These are phyloP conservation scores for Cephaloascus fragrans DNA, from an alignment of 805 yeast genomes.

Conservation along the genomic window DNA sequence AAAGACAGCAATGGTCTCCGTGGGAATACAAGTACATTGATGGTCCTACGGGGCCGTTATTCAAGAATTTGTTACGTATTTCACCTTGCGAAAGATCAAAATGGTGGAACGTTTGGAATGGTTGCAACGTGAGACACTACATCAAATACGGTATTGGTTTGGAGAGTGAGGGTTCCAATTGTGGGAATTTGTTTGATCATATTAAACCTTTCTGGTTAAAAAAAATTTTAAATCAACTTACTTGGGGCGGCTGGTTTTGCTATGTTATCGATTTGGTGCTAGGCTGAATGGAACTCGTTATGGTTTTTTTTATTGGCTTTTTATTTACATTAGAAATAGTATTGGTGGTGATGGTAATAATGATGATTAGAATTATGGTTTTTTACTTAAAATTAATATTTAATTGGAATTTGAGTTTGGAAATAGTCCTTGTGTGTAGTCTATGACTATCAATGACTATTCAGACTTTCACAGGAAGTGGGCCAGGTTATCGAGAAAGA, in stretches of 20 bases:
- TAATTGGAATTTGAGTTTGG: too few relatives aligned
- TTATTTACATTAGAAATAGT: too few relatives aligned
- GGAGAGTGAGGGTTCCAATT: constrained; percentile 77
- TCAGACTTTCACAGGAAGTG: too few relatives aligned
- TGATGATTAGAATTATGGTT: too few relatives aligned
- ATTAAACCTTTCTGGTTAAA: constrained; percentile 44
- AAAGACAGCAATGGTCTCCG: constrained; percentile 78
- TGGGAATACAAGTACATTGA: constrained; percentile 87
- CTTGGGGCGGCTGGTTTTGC: constrained; percentile 59
- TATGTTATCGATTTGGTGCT: constrained; percentile 38
- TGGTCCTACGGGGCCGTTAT: constrained; percentile 88
- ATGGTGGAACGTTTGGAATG: constrained; percentile 88
- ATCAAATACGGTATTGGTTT: constrained; percentile 80
- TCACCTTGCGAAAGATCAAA: constrained; percentile 76
- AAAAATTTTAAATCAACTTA: constrained; percentile 33
- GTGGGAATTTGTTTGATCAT: constrained; percentile 55
- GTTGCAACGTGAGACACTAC: constrained; percentile 70
- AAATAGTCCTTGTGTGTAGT: too few relatives aligned
- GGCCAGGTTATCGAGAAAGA: too few relatives aligned
- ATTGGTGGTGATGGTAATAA: too few relatives aligned
- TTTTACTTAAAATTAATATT: too few relatives aligned
- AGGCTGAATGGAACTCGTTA: constrained; percentile 25
- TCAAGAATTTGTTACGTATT: constrained; percentile 60
- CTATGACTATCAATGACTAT: too few relatives aligned
- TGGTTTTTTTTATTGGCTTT: too few relatives aligned